These are phyloP conservation scores for Penicillium sp. DNA, from an alignment of 2,329 filamentous ascomycete species.

Conservation along the genomic window DNA sequence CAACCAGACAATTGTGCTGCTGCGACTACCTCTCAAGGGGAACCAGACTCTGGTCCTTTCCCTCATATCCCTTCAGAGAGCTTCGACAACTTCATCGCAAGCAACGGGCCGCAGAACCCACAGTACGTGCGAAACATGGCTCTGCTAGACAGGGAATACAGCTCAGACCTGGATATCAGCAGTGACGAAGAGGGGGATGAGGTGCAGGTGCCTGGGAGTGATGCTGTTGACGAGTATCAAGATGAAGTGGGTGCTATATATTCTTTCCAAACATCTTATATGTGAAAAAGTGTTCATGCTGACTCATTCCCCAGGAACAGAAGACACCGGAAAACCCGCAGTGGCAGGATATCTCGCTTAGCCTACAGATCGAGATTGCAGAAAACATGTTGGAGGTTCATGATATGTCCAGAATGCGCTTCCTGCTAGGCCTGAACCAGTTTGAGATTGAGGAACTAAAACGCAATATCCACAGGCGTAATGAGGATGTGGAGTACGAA, in stretches of 20 bases:
- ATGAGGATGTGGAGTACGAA: conserved; percentile 27
- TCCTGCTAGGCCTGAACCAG: conserved; percentile 23
- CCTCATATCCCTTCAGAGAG: conserved; percentile 15
- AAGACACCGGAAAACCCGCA: conserved; percentile 17
- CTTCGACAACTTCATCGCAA: conserved; percentile 23
- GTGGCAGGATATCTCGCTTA: conserved; percentile 31
- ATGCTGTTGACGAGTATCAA: neutral
- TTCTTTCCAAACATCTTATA: neutral
- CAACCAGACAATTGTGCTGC: neutral
- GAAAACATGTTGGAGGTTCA: conserved; percentile 26
- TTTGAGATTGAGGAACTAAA: conserved; percentile 21
- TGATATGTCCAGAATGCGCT: conserved; percentile 20
- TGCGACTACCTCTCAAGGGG: neutral
- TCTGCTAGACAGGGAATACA: conserved; percentile 14
- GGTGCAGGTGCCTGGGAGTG: neutral
- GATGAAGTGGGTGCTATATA: conserved; percentile 1
- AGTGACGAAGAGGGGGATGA: conserved; percentile 5
- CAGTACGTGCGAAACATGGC: conserved; percentile 28
- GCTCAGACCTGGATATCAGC: conserved; percentile 1
- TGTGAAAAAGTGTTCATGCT: neutral
- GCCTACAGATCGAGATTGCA: conserved; percentile 34
- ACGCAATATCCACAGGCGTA: conserved; percentile 17
- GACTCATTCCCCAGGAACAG: neutral
- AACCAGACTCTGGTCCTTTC: conserved; percentile 3
- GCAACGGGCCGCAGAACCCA: conserved; percentile 26